Conservation (phyloP, 108 stramenopile species). For the Aurantiochytrium sp. region DNA sequence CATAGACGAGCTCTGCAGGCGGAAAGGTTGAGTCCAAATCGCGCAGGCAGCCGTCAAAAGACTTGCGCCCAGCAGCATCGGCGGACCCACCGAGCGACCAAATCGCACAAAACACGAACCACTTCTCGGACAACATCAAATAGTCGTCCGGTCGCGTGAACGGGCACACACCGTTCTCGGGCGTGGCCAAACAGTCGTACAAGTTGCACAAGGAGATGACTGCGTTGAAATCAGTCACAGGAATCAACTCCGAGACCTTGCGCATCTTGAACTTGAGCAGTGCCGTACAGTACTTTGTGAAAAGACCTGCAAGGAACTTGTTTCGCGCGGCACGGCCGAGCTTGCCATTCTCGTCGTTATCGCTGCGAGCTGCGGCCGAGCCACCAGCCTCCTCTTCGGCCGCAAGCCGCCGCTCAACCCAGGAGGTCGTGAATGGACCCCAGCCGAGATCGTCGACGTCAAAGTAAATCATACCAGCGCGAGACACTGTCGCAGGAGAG, state of each 20-base stretch:
- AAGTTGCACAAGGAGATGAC: conserved; percentile 44
- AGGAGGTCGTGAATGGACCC: conserved; percentile 37
- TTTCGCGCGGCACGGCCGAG: not conserved
- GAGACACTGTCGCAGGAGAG: conserved; percentile 59
- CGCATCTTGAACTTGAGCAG: conserved; percentile 39
- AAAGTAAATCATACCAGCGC: conserved; percentile 64
- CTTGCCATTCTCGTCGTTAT: not conserved
- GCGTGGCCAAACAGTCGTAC: conserved; percentile 41
- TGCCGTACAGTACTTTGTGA: conserved; percentile 46
- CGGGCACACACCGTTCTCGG: conserved; percentile 22
- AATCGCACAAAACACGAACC: conserved; percentile 52
- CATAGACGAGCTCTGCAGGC: conserved; percentile 49
- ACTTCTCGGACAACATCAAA: conserved; percentile 45
- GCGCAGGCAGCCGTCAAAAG: conserved; percentile 42
- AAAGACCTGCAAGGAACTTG: conserved; percentile 24
- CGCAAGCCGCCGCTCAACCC: conserved; percentile 35
- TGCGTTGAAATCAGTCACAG: conserved; percentile 51
- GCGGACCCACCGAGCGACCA: conserved; percentile 58
- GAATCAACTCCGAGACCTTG: conserved; percentile 48
- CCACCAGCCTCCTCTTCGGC: conserved; percentile 29
- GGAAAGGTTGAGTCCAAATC: conserved; percentile 59
- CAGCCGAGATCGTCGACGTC: conserved; percentile 54
- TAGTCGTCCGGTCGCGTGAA: not conserved
- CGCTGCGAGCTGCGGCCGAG: not conserved
- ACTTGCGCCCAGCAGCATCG: conserved; percentile 34